These are phyloP conservation scores for Tephrocybe sp. DNA, from an alignment of 768 basidiomycete species.

Conservation along the genomic window DNA sequence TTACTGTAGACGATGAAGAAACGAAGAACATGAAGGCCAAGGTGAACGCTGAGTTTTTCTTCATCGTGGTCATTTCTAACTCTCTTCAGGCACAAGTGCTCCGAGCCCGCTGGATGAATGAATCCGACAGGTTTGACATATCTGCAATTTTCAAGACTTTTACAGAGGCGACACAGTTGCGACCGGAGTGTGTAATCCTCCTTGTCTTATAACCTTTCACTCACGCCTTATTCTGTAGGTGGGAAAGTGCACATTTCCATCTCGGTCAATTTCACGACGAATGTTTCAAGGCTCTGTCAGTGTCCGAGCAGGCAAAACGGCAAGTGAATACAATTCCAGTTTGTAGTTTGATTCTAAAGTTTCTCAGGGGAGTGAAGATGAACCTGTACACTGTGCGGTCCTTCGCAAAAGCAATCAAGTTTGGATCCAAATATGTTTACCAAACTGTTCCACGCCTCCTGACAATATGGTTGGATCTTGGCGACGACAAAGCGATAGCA, in stretches of 20 bases:
- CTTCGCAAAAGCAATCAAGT: slow-evolving; percentile 69
- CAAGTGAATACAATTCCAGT: slow-evolving; percentile 16
- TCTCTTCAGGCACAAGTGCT: slow-evolving; percentile 66
- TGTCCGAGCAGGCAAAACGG: slow-evolving; percentile 46
- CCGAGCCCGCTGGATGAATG: slow-evolving; percentile 90
- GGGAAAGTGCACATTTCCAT: slow-evolving; percentile 87
- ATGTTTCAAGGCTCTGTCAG: slow-evolving; percentile 56
- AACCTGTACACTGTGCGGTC: slow-evolving; percentile 62
- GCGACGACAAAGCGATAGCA: slow-evolving; percentile 48
- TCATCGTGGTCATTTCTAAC: slow-evolving; percentile 5
- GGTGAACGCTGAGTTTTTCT: slow-evolving; percentile 36
- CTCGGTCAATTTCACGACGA: slow-evolving; percentile 89
- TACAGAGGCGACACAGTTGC: slow-evolving; percentile 46
- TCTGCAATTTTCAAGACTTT: slow-evolving; percentile 63
- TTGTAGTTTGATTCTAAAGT: neutral
- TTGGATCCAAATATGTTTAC: slow-evolving; percentile 94
- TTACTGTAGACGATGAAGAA: slow-evolving; percentile 56
- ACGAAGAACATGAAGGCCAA: slow-evolving; percentile 66
- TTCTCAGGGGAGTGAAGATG: slow-evolving; percentile 59
- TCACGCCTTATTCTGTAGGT: slow-evolving; percentile 36
- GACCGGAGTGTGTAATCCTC: slow-evolving; percentile 44
- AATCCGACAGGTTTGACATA: slow-evolving; percentile 78
- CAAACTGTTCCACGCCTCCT: slow-evolving; percentile 93
- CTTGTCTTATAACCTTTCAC: slow-evolving; percentile 3
- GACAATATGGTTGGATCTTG: slow-evolving; percentile 92